Percentiles rank a stretch among this genome's conserved stretches.
Conservation (phyloP, 805 yeast species). For the Teunomyces barrocoloradensis region DNA sequence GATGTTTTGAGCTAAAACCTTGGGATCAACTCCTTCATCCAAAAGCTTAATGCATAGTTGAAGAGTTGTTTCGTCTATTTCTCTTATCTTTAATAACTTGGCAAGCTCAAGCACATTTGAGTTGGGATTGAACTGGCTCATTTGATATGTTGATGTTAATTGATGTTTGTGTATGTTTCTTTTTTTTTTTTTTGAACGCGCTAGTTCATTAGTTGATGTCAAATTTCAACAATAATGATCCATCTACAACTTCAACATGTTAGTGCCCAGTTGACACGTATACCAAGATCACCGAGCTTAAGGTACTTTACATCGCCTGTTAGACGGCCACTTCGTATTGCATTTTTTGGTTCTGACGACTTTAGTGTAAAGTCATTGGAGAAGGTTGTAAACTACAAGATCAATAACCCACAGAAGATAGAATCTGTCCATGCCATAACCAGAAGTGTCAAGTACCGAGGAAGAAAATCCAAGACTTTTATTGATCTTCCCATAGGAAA, state of each 20-base stretch:
- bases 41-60: constrained; percentile 32
- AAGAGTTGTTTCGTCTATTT: constrained; percentile 27
- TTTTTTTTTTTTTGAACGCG: not conserved
- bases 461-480: constrained; percentile 49
- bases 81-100: constrained; percentile 18
- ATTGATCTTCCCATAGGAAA: constrained; percentile 54
- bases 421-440: constrained; percentile 59
- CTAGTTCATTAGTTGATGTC: not conserved
- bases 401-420: constrained; percentile 16
- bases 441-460: constrained; percentile 59
- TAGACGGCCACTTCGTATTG: constrained; percentile 32
- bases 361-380: constrained; percentile 60
- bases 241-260: not conserved
- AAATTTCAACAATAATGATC: not conserved
- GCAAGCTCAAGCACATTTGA: constrained; percentile 21
- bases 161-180: constrained; percentile 3
- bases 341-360: constrained; percentile 76
- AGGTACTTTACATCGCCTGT: not conserved
- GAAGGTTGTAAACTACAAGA: constrained; percentile 26
- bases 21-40: constrained; percentile 36
- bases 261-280: not conserved
- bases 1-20: constrained; percentile 25
- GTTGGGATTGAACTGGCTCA: constrained; percentile 7
- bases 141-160: not conserved
- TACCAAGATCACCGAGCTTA: not conserved